Evolutionary conservation across 257 asterid genomes (phyloP), one percentile per base, ranked within the genome.

Genomic region (Echites panduratus): DNA sequence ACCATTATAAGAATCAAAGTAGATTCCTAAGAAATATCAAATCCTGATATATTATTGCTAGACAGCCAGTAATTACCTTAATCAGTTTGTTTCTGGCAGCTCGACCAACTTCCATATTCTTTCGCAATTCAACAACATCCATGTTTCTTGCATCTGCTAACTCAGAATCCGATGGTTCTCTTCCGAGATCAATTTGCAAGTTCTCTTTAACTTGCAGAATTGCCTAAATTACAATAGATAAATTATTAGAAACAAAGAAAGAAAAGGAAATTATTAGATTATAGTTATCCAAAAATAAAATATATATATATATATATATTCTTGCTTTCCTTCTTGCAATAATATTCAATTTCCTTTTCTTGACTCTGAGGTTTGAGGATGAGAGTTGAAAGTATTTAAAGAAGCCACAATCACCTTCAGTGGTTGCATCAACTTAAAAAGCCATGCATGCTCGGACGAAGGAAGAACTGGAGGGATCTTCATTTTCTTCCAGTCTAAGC

Each of bases 81-180:
- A 94, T 89, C 90, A 91, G 70, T 82, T 94, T 94, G 85, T 83
- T 88, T 85, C 97, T 85, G 53, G 99, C 93, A 24, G 99, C 97
- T 71, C 65, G 90, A 59, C 99, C 97, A 82, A 89, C 89, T 86
- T 85, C 88, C 76, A 89, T 49, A 53, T 79, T 88, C 74, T 88
- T 88, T 86, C 87, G 75, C 41, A 94, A 80, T 68, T 82, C 89
- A 70, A 66, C 24, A 35, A 68, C 72, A 50, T 84, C 81, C 81
- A 82, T 76, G 68, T 82, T 87, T 45, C 76, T 78, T 35, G 86
- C 93, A 80, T 81, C 83, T 8, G 96, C 97, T 74, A 86, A 66
- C 78, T 91, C 97, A 54, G 75, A 82, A 73, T 88, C 92, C 3
- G 87, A 85, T 35, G 84, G 80, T 20, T 88, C 97, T 81, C 96